Evolutionary conservation across 2,329 filamentous ascomycete species (phyloP), one percentile per base, ranked within the genome.

Genomic region (Mycogone perniciosa): DNA sequence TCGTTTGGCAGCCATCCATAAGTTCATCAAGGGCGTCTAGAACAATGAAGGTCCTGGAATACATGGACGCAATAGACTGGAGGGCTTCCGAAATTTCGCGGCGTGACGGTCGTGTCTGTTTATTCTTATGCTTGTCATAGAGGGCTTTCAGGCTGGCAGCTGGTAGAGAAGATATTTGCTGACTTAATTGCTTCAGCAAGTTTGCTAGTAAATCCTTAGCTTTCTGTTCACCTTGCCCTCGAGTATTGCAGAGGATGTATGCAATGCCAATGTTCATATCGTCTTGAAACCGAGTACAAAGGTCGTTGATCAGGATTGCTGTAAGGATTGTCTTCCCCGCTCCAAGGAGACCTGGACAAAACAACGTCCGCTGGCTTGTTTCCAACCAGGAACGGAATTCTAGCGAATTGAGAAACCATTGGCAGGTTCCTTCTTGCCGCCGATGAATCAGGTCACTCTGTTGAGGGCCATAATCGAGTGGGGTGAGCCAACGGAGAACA

Each of bases 51-150:
- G 46, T 30, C 13, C 37, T 11, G 4, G 42, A 38, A 6, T 46
- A 39, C 39, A 27, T 9, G 1, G 41, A 9, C 13, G 8, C 20
- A 26, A 42, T n/a, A 38, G 40, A 48, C 7, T 53, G 35, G 9
- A 53, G 41, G 26, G 35, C 8, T 46, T 30, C 33, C 4, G 11
- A 39, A n/a, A 57, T 31, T 35, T 54, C 49, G 9, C 45, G 30
- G 6, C 46, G 20, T 4, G 48, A 46, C 31, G 54, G 49, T 27
- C 33, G 33, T 31, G 29, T 33, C 37, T 10, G 2, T 27, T 13
- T 29, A 9, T 40, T n/a, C 37, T 42, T 26, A 38, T 55, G 47
- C 27, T 34, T 29, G 7, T 27, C 26, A 5, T 42, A 27, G 6
- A 42, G 27, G 6, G 11, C 7, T 42, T 30, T 7, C 5, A 42